These are phyloP conservation scores for Pyrenochaeta sp. DNA, from an alignment of 2,329 filamentous ascomycete species.

Conservation along the genomic window DNA sequence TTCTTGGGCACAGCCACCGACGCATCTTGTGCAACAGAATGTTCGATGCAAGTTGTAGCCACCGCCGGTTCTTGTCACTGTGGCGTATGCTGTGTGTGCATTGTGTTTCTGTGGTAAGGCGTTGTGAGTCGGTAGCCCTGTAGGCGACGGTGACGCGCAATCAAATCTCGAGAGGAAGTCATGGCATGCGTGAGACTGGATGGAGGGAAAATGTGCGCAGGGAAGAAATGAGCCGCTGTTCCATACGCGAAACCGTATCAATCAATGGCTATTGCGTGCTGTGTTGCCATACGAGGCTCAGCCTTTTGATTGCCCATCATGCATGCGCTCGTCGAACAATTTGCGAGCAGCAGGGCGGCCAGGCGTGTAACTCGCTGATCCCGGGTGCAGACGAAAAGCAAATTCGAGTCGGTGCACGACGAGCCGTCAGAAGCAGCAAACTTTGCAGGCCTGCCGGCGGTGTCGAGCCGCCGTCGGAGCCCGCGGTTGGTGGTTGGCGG, in stretches of 20 bases:
- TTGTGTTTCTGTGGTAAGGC: conserved; percentile 19
- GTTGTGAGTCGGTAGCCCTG: conserved; percentile 29
- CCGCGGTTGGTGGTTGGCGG: conserved; percentile 10
- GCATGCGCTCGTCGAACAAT: conserved; percentile 4
- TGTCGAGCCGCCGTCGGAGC: conserved; percentile 29
- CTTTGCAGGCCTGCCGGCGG: conserved; percentile 25
- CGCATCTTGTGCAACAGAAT: conserved; percentile 20
- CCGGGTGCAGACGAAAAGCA: conserved; percentile 21
- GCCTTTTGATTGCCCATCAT: conserved; percentile 8
- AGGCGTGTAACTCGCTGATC: conserved; percentile 15
- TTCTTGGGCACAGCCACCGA: conserved; percentile 18
- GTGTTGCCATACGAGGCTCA: conserved; percentile 12
- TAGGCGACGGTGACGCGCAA: conserved; percentile 16
- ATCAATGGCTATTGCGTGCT: conserved; percentile 36
- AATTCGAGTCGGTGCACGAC: conserved; percentile 9
- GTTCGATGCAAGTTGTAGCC: conserved; percentile 7
- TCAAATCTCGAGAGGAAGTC: conserved; percentile 12
- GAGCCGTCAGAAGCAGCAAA: conserved; percentile 14
- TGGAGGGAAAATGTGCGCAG: conserved; percentile 9
- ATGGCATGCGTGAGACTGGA: conserved; percentile 7
- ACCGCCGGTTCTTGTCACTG: conserved; percentile 8
- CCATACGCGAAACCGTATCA: conserved; percentile 27
- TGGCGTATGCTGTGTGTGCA: conserved; percentile 24
- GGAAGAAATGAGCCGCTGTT: conserved; percentile 28
- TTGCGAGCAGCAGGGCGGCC: conserved; percentile 14